These are phyloP conservation scores for Pinus taeda DNA, from an alignment of 75 land plant species.

Conservation along the genomic window DNA sequence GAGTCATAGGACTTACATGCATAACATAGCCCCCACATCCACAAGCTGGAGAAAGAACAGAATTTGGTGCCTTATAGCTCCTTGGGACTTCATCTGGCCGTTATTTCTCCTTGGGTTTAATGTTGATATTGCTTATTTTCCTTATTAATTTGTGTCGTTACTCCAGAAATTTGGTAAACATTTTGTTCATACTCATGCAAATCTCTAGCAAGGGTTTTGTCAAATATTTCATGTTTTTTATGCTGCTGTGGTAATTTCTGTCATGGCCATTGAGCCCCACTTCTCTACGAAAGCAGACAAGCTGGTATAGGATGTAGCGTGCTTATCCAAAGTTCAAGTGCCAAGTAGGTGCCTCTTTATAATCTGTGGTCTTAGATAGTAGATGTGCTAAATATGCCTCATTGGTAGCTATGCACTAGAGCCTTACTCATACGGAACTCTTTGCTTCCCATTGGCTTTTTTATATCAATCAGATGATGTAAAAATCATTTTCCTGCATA, in stretches of 20 bases:
- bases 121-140: neutral
- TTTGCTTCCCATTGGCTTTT: too few species aligned
- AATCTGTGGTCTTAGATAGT: neutral
- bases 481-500: too few species aligned
- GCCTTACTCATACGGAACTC: too few species aligned
- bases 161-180: neutral
- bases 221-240: neutral
- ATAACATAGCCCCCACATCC: neutral
- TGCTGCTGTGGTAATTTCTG: neutral
- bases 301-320: too few species aligned
- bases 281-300: neutral
- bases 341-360: neutral
- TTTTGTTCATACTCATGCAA: neutral
- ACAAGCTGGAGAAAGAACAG: neutral
- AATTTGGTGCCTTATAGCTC: neutral
- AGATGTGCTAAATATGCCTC: neutral
- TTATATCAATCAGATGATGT: too few species aligned
- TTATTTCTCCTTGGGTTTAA: neutral
- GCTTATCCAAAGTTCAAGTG: neutral
- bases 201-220: neutral
- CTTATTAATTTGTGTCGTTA: neutral
- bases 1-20: neutral
- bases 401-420: too few species aligned
- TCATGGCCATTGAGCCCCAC: too few species aligned
- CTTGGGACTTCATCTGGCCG: neutral